Conservation (phyloP, 2,329 filamentous ascomycete genomes). For the Neophaeococcomyces mojaviensis region DNA sequence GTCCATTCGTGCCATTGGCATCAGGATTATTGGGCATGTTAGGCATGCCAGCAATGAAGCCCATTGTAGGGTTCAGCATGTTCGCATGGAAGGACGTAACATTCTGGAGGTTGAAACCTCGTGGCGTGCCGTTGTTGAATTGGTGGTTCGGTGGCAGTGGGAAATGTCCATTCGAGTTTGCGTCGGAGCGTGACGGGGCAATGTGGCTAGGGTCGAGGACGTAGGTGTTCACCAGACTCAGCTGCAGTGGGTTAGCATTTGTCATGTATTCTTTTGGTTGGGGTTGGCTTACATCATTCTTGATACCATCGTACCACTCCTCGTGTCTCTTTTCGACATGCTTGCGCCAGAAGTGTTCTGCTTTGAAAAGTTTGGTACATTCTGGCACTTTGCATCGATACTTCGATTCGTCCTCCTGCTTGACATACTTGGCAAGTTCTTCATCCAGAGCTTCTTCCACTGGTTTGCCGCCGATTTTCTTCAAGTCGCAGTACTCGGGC, state of each 20-base stretch:
- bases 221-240: constrained; percentile 86
- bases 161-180: constrained; percentile 93
- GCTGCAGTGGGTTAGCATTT: constrained; percentile 46
- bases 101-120: constrained; percentile 80
- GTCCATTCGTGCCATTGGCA: constrained; percentile 37
- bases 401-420: constrained; percentile 96
- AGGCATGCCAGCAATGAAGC: constrained; percentile 35
- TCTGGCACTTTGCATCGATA: constrained; percentile 95
- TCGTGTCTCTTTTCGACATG: constrained; percentile 92
- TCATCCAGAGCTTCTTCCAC: constrained; percentile 80
- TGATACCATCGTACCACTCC: constrained; percentile 75
- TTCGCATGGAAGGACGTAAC: constrained; percentile 52
- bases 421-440: constrained; percentile 78
- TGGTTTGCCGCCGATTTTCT: constrained; percentile 82
- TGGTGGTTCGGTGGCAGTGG: constrained; percentile 66
- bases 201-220: constrained; percentile 92
- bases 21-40: constrained; percentile 32
- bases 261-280: neutral
- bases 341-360: constrained; percentile 94
- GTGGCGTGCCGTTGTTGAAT: constrained; percentile 71
- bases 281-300: constrained; percentile 69
- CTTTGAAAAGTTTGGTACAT: constrained; percentile 95
- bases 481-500: constrained; percentile 76
- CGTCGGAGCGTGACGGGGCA: constrained; percentile 83
- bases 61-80: constrained; percentile 24